These are phyloP conservation scores for Haplosporangium gracile DNA, from an alignment of 192 early-diverging fungal genomes.

Conservation along the genomic window DNA sequence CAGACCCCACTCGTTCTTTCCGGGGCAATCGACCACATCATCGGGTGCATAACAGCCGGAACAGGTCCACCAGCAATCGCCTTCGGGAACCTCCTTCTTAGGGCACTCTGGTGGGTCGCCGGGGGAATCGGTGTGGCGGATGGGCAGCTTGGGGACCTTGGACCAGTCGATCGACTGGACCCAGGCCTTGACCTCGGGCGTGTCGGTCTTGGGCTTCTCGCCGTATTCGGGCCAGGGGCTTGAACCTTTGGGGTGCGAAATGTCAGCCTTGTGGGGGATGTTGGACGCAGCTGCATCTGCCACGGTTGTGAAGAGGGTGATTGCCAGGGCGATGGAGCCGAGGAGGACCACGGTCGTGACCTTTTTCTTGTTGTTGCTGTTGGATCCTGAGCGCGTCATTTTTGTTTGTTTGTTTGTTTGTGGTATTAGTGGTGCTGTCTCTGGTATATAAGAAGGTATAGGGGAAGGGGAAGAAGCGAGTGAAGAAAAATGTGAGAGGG, in stretches of 20 bases:
- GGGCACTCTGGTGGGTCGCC: conserved; percentile 55
- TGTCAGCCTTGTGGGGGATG: conserved; percentile 21
- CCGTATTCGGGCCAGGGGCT: conserved; percentile 52
- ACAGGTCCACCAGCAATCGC: conserved; percentile 64
- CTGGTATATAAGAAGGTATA: neutral
- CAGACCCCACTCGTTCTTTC: conserved; percentile 63
- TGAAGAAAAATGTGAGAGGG: neutral
- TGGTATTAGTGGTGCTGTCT: neutral
- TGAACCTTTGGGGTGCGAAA: conserved; percentile 27
- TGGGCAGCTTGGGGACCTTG: conserved; percentile 58
- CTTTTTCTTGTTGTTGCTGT: conserved; percentile 6
- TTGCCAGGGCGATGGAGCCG: conserved; percentile 23
- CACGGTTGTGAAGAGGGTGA: neutral
- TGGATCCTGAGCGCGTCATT: conserved; percentile 8
- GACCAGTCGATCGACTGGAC: conserved; percentile 49
- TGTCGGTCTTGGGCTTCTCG: conserved; percentile 38
- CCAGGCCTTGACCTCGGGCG: conserved; percentile 60
- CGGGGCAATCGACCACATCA: conserved; percentile 61
- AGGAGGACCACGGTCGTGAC: conserved; percentile 1
- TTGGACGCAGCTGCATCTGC: conserved; percentile 11
- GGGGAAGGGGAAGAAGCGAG: neutral
- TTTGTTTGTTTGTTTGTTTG: neutral
- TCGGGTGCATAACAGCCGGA: conserved; percentile 54
- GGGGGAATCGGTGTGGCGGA: conserved; percentile 30
- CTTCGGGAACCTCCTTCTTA: conserved; percentile 2